These are phyloP conservation scores for Tuber indicum DNA, from an alignment of 495 filamentous ascomycete genomes.

Conservation along the genomic window DNA sequence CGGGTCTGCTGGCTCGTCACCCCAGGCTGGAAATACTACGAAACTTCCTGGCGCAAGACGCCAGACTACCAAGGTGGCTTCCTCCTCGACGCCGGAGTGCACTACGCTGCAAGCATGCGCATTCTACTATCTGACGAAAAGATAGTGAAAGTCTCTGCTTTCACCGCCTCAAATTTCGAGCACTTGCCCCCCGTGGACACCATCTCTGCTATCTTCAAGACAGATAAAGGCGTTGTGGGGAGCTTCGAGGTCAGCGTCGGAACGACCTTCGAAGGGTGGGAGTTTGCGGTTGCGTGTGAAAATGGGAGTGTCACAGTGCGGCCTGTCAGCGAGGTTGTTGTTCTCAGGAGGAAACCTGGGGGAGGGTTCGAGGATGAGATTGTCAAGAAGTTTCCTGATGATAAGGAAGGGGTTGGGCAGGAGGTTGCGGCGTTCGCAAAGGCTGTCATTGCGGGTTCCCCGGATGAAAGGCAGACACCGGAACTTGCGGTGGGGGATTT, in stretches of 20 bases:
- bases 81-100: constrained; percentile 69
- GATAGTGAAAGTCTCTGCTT: constrained; percentile 50
- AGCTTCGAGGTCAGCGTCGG: constrained; percentile 59
- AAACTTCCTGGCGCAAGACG: constrained; percentile 68
- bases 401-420: constrained; percentile 55
- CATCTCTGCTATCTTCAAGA: constrained; percentile 57
- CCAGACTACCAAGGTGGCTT: constrained; percentile 73
- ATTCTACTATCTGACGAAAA: constrained; percentile 54
- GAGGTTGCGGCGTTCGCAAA: constrained; percentile 64
- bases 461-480: constrained; percentile 53
- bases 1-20: constrained; percentile 52
- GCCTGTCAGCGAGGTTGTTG: constrained; percentile 33
- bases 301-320: constrained; percentile 49
- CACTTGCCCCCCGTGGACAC: constrained; percentile 73
- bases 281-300: constrained; percentile 52
- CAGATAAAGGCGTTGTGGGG: constrained; percentile 57
- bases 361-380: constrained; percentile 45
- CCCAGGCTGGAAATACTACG: constrained; percentile 54
- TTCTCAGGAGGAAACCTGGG: constrained; percentile 45
- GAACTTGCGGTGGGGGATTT: constrained; percentile 66
- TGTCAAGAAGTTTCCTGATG: constrained; percentile 52
- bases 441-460: constrained; percentile 46
- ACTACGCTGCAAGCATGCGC: constrained; percentile 59
- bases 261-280: constrained; percentile 51
- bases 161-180: constrained; percentile 52